Evolutionary conservation across 257 asterid species (phyloP).

Genomic region (Solanum chiquidenum): DNA sequence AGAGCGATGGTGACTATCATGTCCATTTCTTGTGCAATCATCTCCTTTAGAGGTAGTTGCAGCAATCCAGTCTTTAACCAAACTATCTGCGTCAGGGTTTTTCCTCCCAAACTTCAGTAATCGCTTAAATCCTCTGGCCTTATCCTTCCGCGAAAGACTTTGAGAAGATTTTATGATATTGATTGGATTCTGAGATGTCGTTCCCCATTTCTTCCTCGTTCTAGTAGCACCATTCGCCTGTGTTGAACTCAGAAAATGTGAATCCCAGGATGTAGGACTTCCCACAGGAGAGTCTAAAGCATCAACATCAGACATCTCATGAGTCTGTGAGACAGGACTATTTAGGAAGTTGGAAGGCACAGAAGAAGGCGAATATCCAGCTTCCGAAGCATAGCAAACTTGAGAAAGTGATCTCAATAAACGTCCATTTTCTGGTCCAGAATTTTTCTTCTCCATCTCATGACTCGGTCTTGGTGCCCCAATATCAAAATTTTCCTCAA

Average conservation of each 20-base stretch:
- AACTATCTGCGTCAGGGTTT: slow-evolving; percentile 53
- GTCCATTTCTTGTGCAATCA: slow-evolving; percentile 71
- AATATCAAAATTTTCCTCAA: background rate
- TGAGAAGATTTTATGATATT: slow-evolving; percentile 37
- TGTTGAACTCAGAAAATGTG: slow-evolving; percentile 45
- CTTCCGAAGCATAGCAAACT: slow-evolving; percentile 41
- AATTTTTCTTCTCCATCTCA: slow-evolving; percentile 17
- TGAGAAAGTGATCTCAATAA: slow-evolving; percentile 31
- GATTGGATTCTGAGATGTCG: slow-evolving; percentile 56
- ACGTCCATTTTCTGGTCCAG: slow-evolving; percentile 51
- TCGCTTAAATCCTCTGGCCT: slow-evolving; percentile 76
- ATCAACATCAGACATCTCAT: slow-evolving; percentile 66
- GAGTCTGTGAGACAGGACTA: slow-evolving; percentile 27
- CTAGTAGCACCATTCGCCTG: slow-evolving; percentile 59
- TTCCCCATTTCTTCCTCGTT: slow-evolving; percentile 87
- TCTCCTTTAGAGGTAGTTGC: slow-evolving; percentile 87
- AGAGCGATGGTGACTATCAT: slow-evolving; percentile 46
- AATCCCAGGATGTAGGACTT: slow-evolving; percentile 75
- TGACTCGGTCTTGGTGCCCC: slow-evolving; percentile 11
- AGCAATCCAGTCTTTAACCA: slow-evolving; percentile 79
- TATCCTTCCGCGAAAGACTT: slow-evolving; percentile 53
- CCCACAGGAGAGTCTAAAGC: slow-evolving; percentile 66
- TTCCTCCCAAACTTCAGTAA: slow-evolving; percentile 72
- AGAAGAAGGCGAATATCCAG: slow-evolving; percentile 24
- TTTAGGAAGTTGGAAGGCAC: slow-evolving; percentile 29